Percentiles rank a stretch among this genome's conserved stretches.
phyloP scores from a whole-genome alignment of 148 eudicot species.

The Pouteria glomerata region DNA sequence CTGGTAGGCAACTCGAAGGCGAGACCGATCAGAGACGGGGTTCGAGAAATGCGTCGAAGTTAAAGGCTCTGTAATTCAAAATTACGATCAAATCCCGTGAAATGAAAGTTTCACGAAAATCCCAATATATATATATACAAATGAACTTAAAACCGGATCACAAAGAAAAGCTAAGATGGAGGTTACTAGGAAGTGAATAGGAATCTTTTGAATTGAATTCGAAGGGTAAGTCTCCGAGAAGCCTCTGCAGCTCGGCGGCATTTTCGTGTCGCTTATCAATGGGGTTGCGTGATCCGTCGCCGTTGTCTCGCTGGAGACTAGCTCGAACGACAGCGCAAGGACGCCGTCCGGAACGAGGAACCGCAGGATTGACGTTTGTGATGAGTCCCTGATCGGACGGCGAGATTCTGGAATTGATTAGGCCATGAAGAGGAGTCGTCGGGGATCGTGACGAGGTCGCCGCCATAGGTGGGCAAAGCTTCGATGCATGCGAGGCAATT shows the following conservation, averaged over 20 bases:
- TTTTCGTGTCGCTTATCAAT: constrained; percentile 2
- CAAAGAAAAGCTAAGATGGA: not conserved
- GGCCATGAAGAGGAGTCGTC: constrained; percentile 1
- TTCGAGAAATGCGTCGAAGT: constrained; percentile 16
- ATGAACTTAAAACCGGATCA: not conserved
- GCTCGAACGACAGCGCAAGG: not conserved
- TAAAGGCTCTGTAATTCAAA: constrained; percentile 27
- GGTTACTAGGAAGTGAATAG: constrained; percentile 14
- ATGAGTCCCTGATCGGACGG: not conserved
- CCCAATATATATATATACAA: not conserved
- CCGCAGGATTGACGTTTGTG: not conserved
- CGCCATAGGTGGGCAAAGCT: constrained; percentile 11
- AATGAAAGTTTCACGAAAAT: too few species aligned
- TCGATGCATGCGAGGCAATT: not conserved
- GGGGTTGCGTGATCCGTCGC: constrained; percentile 6
- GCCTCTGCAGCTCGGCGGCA: constrained; percentile 6
- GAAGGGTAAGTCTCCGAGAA: not conserved
- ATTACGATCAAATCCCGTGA: not conserved
- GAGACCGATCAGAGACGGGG: constrained; percentile 23
- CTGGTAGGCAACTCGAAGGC: constrained; percentile 66
- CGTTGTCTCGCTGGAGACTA: not conserved
- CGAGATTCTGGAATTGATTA: not conserved
- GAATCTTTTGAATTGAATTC: constrained; percentile 13
- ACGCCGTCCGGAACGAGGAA: not conserved
- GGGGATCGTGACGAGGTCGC: constrained; percentile 5